phyloP scores from a whole-genome alignment of 1,284 basidiomycete species.

The Sporisorium exsertum region DNA sequence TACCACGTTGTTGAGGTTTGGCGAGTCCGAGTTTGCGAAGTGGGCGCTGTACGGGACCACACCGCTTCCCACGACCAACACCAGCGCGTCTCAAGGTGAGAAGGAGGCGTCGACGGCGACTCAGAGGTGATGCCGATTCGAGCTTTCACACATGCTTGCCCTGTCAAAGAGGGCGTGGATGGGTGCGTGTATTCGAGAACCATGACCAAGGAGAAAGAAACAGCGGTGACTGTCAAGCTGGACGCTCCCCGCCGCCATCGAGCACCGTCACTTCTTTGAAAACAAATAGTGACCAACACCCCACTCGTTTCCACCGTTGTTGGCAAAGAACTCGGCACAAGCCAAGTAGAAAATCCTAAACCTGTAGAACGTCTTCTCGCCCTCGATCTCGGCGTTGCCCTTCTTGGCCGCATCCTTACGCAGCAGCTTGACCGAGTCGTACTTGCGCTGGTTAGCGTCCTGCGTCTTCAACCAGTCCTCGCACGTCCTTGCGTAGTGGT shows the following conservation, averaged over 20 bases:
- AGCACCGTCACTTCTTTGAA: conserved; percentile 43
- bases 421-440: conserved; percentile 33
- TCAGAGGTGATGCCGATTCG: background rate
- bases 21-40: conserved; percentile 84
- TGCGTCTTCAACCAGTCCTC: conserved; percentile 79
- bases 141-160: background rate
- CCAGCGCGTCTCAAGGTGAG: background rate
- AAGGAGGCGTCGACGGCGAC: background rate
- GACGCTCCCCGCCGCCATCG: too few relatives aligned
- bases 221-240: background rate
- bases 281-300: conserved; percentile 75
- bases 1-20: conserved; percentile 88
- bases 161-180: background rate
- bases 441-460: conserved; percentile 75
- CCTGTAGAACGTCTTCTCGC: conserved; percentile 76
- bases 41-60: conserved; percentile 70
- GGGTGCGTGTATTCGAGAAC: background rate
- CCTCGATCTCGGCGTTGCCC: conserved; percentile 71
- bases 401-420: conserved; percentile 53
- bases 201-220: background rate
- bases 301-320: conserved; percentile 78
- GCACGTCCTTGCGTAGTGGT: conserved; percentile 77
- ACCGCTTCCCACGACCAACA: conserved; percentile 3
- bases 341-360: conserved; percentile 82
- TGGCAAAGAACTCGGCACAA: conserved; percentile 79